Percentiles rank a stretch among this genome's conserved stretches.
Evolutionary conservation across 805 yeast species (phyloP).

Genomic region (Yarrowia sp.): DNA sequence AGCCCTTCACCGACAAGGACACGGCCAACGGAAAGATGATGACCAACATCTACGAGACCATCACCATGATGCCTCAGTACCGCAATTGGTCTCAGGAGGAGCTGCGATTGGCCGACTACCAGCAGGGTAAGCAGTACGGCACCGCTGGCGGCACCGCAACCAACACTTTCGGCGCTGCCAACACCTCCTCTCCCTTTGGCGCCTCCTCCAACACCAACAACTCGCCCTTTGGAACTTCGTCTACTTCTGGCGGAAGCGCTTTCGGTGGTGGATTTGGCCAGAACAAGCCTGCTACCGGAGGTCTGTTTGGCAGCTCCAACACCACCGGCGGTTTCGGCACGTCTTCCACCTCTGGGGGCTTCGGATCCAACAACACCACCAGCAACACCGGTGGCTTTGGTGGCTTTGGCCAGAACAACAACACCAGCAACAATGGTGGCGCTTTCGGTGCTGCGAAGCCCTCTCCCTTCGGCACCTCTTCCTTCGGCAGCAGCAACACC

Average conservation of each 20-base stretch:
- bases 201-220: constrained; percentile 26
- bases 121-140: constrained; percentile 64
- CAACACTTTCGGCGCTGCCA: constrained; percentile 32
- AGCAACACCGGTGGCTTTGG: constrained; percentile 24
- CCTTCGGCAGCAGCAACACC: constrained; percentile 29
- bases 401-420: constrained; percentile 31
- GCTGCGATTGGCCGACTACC: constrained; percentile 83
- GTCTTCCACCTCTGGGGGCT: constrained; percentile 19
- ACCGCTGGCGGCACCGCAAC: constrained; percentile 34
- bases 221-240: constrained; percentile 30
- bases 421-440: constrained; percentile 28
- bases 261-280: constrained; percentile 31
- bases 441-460: constrained; percentile 37
- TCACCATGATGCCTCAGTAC: constrained; percentile 89
- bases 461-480: constrained; percentile 28
- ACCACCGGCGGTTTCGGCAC: constrained; percentile 23
- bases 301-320: constrained; percentile 31
- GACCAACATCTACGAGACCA: constrained; percentile 63
- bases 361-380: constrained; percentile 30
- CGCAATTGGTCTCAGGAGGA: constrained; percentile 76
- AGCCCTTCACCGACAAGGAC: constrained; percentile 72
- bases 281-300: constrained; percentile 28
- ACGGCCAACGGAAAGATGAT: constrained; percentile 34
- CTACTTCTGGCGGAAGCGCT: constrained; percentile 12
- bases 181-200: constrained; percentile 34